phyloP scores from a whole-genome alignment of 2,329 filamentous ascomycete genomes.

The Colletotrichum sp. region DNA sequence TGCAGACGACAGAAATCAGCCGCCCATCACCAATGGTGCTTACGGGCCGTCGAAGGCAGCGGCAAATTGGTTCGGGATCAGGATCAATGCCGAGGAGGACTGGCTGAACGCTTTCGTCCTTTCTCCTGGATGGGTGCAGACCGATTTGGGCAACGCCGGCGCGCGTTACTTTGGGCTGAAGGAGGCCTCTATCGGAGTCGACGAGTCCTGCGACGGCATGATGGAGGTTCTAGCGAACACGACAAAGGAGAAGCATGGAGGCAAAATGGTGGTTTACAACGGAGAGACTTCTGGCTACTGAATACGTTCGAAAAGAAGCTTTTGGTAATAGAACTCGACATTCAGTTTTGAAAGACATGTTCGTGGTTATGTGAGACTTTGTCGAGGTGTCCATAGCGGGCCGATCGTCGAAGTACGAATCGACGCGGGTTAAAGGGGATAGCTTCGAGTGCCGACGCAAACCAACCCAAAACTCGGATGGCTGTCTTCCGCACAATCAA shows the following conservation, averaged over 20 bases:
- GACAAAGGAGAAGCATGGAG: slow-evolving; percentile 26
- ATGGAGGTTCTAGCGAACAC: not conserved
- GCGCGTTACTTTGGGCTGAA: not conserved
- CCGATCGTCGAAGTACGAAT: not conserved
- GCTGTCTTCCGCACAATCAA: not conserved
- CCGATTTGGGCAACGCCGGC: not conserved
- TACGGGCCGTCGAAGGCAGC: slow-evolving; percentile 5
- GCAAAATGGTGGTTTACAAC: slow-evolving; percentile 25
- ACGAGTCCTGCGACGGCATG: slow-evolving; percentile 11
- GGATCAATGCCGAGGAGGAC: slow-evolving; percentile 6
- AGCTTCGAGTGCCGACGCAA: not conserved
- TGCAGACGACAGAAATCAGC: not conserved
- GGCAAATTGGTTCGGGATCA: not conserved
- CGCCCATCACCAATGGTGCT: not conserved
- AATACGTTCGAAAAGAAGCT: not conserved
- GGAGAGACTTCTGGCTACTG: not conserved
- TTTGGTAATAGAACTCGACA: not conserved
- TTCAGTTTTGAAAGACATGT: not conserved
- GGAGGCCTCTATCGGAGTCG: not conserved
- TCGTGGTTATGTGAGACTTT: not conserved
- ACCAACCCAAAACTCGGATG: not conserved
- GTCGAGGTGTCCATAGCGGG: not conserved
- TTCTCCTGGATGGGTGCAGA: not conserved
- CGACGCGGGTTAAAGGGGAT: not conserved
- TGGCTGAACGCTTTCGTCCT: not conserved